Conservation (phyloP, 345 rosid genomes). For the Eucalyptus lansdowneana region DNA sequence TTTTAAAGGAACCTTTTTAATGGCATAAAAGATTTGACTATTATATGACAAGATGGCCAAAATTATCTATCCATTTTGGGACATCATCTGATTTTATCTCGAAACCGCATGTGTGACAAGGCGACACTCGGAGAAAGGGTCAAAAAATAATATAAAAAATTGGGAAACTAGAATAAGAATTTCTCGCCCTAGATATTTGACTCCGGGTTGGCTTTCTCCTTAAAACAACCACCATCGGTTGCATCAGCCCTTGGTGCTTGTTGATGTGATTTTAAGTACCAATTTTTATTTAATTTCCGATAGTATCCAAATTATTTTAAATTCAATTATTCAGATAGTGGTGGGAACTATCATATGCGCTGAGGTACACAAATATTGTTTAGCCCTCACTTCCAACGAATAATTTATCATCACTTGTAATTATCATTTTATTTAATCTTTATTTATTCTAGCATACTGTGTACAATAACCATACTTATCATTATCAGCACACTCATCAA, state of each 20-base stretch:
- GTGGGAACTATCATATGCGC: neutral
- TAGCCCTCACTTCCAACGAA: neutral
- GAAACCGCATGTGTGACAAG: neutral
- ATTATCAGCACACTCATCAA: neutral
- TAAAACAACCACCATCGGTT: neutral
- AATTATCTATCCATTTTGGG: neutral
- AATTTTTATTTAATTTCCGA: neutral
- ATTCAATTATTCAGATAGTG: neutral
- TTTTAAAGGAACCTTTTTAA: too few relatives aligned
- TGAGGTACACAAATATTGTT: neutral
- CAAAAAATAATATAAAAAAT: too few relatives aligned
- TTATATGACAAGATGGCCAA: neutral
- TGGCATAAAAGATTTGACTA: neutral
- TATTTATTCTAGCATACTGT: neutral
- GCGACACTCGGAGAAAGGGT: neutral
- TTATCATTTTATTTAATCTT: neutral
- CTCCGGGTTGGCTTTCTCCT: neutral
- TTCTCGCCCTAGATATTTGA: neutral
- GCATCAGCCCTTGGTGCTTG: neutral
- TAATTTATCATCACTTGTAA: neutral
- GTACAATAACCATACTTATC: neutral
- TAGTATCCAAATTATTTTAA: neutral
- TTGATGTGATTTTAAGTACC: neutral
- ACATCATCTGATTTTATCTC: neutral
- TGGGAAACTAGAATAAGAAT: too few relatives aligned